Evolutionary conservation across 2,329 filamentous ascomycete species (phyloP).

Genomic region (Fusarium fujikuroi): DNA sequence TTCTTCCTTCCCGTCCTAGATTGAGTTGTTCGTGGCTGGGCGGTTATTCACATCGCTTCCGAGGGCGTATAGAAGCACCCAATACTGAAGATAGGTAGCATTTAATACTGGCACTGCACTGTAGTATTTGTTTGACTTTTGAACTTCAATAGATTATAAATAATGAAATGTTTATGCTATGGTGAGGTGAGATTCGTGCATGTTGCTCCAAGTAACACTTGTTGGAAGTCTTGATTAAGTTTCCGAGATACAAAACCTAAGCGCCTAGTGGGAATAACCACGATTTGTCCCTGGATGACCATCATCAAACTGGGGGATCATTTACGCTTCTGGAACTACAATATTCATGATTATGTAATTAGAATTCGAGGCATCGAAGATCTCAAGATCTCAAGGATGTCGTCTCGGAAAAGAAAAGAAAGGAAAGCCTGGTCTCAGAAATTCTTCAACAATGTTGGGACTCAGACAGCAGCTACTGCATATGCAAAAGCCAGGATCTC

Average conservation of each 20-base stretch:
- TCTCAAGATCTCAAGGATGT: neutral
- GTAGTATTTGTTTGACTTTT: neutral
- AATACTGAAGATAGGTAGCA: neutral
- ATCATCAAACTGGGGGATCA: neutral
- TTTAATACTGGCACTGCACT: neutral
- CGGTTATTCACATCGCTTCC: neutral
- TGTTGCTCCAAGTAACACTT: no score
- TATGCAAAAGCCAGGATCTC: constrained; percentile 7
- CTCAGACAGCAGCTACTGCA: constrained; percentile 5
- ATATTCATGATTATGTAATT: neutral
- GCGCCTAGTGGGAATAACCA: neutral
- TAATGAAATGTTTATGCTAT: neutral
- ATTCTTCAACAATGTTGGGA: constrained; percentile 9
- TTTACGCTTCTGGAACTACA: neutral
- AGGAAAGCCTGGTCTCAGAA: constrained; percentile 8
- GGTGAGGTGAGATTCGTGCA: rapidly evolving
- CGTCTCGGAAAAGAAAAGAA: neutral
- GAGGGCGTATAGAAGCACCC: no score
- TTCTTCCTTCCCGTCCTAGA: neutral
- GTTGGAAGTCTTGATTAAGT: neutral
- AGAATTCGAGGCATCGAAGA: neutral
- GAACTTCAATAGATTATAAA: neutral
- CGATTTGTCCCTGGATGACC: neutral
- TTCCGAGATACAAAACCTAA: neutral
- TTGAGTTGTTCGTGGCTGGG: neutral